Evolutionary conservation across 257 asterid species (phyloP), one percentile per base, ranked within the genome.

Genomic region (Solanum lignicaule): DNA sequence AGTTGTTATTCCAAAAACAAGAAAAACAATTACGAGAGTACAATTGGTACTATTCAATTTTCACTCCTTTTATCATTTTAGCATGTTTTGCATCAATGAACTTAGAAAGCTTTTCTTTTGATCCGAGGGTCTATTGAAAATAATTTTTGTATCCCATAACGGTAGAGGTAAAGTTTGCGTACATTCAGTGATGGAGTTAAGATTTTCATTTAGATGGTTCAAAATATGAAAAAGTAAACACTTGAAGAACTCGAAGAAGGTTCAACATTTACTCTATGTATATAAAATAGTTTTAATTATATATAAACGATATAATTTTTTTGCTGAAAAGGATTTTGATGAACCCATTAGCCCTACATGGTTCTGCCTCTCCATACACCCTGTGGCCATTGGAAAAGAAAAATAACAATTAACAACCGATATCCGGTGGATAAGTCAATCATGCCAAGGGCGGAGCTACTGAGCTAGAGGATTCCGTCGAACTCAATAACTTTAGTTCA

Each of bases 81-180:
- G 31, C 21, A 36, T 36, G 83, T 71, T 75, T 75, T 38, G 88
- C 83, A 71, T 15, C 39, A 71, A 66, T 25, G 35, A 2, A 66
- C 9, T n/a, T n/a, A n/a, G 16, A 65, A 5, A 65, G 32, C 16
- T 65, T n/a, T 65, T 23, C 15, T 62, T n/a, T 9, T n/a, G 27
- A 20, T 58, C 0, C 2, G 29, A 62, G 8, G 31, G 3, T 62
- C 3, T n/a, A 10, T 62, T 9, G 1, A 11, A 62, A 62, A 62
- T 10, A 62, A 1, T 62, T 62, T 62, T 2, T 62, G 0, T 62
- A 21, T 9, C 0, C 0, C 11, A 60, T 4, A 62, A 23, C 12
- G 7, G 3, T 65, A 65, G 16, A n/a, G 8, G 0, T n/a, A n/a
- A n/a, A 10, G 2, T n/a, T n/a, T n/a, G 16, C 0, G 0, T 62